These are phyloP conservation scores for Collybia nuda DNA, from an alignment of 768 basidiomycete species.

Conservation along the genomic window DNA sequence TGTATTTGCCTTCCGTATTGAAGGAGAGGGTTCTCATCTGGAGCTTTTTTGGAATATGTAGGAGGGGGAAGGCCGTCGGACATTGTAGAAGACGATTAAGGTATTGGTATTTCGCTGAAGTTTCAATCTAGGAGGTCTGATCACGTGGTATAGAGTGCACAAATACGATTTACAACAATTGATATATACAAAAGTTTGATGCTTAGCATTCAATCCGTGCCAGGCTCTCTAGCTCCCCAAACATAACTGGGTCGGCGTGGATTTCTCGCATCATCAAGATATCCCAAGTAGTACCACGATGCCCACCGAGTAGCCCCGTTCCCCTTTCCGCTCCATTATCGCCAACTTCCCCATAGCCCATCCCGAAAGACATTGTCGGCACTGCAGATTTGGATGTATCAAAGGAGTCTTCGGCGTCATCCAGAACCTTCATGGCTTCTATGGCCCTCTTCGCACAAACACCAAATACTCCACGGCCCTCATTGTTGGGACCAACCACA, in stretches of 20 bases:
- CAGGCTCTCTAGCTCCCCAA: constrained; percentile 78
- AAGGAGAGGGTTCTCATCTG: background rate
- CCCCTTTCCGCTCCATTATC: constrained; percentile 69
- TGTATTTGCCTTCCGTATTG: constrained; percentile 11
- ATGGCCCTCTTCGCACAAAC: constrained; percentile 65
- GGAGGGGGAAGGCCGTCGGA: constrained; percentile 56
- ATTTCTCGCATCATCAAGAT: constrained; percentile 71
- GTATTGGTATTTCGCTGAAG: constrained; percentile 9
- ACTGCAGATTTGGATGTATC: constrained; percentile 61
- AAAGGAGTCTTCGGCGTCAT: constrained; percentile 73
- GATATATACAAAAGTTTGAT: too few species aligned
- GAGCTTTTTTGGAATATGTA: constrained; percentile 55
- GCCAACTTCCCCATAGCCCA: constrained; percentile 77
- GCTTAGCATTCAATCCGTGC: constrained; percentile 68
- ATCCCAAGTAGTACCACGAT: constrained; percentile 71
- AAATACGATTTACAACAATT: too few species aligned
- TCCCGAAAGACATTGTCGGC: constrained; percentile 76
- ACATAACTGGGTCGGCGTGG: constrained; percentile 61
- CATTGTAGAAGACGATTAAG: constrained; percentile 19
- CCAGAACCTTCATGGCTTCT: constrained; percentile 77
- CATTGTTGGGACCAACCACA: constrained; percentile 45
- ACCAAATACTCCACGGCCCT: constrained; percentile 51
- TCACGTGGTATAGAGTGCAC: background rate
- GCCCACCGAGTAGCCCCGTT: constrained; percentile 70
- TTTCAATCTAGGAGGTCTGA: background rate